Percentiles rank a stretch among this genome's conserved stretches.
Conservation (phyloP, 164 flowering plant genomes). For the Stephania japonica region DNA sequence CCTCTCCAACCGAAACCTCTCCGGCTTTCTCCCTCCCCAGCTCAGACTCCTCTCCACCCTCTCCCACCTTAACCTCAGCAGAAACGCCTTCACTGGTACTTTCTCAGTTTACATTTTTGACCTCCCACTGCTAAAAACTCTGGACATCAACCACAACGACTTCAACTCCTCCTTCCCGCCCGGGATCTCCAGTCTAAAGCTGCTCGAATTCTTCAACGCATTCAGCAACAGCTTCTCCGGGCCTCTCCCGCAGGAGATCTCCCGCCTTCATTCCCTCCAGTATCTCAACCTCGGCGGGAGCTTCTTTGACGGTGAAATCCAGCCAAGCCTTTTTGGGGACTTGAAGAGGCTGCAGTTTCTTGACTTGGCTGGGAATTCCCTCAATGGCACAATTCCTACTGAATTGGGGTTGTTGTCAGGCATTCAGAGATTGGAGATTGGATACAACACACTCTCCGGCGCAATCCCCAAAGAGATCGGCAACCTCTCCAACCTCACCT, state of each 20-base stretch:
- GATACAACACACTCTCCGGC: constrained; percentile 57
- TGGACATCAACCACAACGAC: constrained; percentile 77
- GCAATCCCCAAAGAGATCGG: constrained; percentile 12
- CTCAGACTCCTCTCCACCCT: constrained; percentile 39
- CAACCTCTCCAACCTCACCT: neutral
- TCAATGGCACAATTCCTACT: constrained; percentile 56
- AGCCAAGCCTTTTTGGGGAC: constrained; percentile 31
- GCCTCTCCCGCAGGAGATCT: constrained; percentile 49
- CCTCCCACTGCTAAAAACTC: constrained; percentile 36
- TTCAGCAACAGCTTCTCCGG: constrained; percentile 88
- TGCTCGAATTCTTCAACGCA: constrained; percentile 46
- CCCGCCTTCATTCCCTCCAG: constrained; percentile 43
- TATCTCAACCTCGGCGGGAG: constrained; percentile 85
- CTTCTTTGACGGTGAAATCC: constrained; percentile 78
- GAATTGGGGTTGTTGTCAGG: constrained; percentile 38
- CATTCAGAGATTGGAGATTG: constrained; percentile 71
- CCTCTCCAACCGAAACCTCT: constrained; percentile 67
- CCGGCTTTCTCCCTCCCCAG: constrained; percentile 54
- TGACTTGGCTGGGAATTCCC: constrained; percentile 55
- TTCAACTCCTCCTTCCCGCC: constrained; percentile 63
- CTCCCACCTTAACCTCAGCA: constrained; percentile 58
- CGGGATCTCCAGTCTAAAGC: constrained; percentile 52
- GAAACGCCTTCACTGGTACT: constrained; percentile 60
- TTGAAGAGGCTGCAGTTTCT: constrained; percentile 45
- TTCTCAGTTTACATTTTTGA: constrained; percentile 48